Percentiles rank a stretch among this genome's conserved stretches.
Conservation (phyloP, 2,329 filamentous ascomycete genomes). For the Phaeoacremonium minimum region DNA sequence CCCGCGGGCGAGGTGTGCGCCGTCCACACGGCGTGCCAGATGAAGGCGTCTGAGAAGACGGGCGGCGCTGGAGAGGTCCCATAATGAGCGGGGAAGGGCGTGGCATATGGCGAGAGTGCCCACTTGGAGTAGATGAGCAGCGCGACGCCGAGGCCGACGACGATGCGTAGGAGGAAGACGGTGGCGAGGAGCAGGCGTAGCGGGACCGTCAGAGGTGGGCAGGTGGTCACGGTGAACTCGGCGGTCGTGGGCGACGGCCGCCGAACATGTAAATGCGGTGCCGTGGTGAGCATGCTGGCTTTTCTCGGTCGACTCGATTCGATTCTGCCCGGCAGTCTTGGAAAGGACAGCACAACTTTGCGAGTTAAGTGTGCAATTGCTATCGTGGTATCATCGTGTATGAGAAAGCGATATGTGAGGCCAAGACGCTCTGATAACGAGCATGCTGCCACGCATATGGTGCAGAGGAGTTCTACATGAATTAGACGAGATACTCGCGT, state of each 20-base stretch:
- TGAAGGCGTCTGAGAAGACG: constrained; percentile 10
- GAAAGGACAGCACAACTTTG: no score
- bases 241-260: constrained; percentile 84
- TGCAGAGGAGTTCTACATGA: no score
- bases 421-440: no score
- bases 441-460: no score
- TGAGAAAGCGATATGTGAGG: no score
- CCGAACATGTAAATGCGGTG: constrained; percentile 56
- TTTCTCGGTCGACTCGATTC: no score
- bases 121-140: constrained; percentile 48
- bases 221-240: constrained; percentile 86
- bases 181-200: constrained; percentile 40
- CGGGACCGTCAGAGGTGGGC: constrained; percentile 47
- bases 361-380: no score
- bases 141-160: constrained; percentile 33
- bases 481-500: no score
- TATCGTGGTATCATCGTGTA: no score
- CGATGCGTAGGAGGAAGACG: constrained; percentile 37
- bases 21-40: constrained; percentile 19
- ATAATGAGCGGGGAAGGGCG: constrained; percentile 8
- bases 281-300: constrained; percentile 54
- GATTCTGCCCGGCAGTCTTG: no score
- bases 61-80: constrained; percentile 6
- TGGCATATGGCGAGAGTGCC: constrained; percentile 24
- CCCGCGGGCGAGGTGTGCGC: constrained; percentile 25